Evolutionary conservation across 805 yeast species (phyloP).

Genomic region (Cyberlindnera xishuangbannaensis): DNA sequence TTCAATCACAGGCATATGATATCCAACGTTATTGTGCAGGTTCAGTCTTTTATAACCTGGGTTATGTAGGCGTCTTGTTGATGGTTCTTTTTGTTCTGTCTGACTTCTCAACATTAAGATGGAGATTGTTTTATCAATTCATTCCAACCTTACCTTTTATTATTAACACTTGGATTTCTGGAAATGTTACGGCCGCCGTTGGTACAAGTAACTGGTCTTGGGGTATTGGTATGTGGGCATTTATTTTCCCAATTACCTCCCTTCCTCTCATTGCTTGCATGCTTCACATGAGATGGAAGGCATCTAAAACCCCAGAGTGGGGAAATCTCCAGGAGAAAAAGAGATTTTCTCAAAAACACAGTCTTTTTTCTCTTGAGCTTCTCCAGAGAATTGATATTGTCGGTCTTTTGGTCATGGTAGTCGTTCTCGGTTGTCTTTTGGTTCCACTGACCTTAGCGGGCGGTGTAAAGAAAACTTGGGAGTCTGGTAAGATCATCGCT

Average conservation of each 20-base stretch:
- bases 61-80: conserved; percentile 61
- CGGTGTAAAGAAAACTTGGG: conserved; percentile 51
- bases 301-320: conserved; percentile 48
- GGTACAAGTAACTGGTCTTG: conserved; percentile 49
- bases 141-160: conserved; percentile 67
- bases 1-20: conserved; percentile 54
- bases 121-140: conserved; percentile 63
- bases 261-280: conserved; percentile 53
- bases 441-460: conserved; percentile 76
- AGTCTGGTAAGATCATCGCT: conserved; percentile 53
- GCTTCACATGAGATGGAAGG: conserved; percentile 51
- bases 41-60: conserved; percentile 44
- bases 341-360: conserved; percentile 33
- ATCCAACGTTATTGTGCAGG: conserved; percentile 61
- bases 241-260: conserved; percentile 60
- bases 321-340: conserved; percentile 33
- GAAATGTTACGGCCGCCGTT: conserved; percentile 42
- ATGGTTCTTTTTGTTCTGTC: conserved; percentile 53
- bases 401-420: conserved; percentile 52
- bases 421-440: conserved; percentile 55
- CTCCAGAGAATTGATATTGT: conserved; percentile 63
- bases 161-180: conserved; percentile 74
- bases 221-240: conserved; percentile 80
- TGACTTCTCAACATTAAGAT: conserved; percentile 61
- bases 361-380: conserved; percentile 30